Evolutionary conservation across 768 basidiomycete genomes (phyloP).

Genomic region (Mycena chlorophos): DNA sequence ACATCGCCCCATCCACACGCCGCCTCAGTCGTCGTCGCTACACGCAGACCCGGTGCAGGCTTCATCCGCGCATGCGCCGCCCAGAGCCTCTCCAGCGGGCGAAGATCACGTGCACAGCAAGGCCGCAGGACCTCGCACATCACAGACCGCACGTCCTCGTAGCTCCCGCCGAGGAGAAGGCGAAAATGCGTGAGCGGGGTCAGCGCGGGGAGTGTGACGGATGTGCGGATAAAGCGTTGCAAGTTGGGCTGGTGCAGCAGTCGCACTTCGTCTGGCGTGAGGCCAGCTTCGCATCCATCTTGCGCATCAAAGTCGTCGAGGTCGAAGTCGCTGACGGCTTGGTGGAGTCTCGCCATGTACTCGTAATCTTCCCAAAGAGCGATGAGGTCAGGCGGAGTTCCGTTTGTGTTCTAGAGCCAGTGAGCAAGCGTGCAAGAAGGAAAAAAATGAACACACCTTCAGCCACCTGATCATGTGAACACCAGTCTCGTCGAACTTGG

Average conservation of each 20-base stretch:
- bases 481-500: slow-evolving; percentile 5
- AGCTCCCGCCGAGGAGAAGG: slow-evolving; percentile 8
- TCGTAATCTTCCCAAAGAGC: slow-evolving; percentile 17
- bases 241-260: slow-evolving; percentile 9
- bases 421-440: neutral
- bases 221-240: slow-evolving; percentile 14
- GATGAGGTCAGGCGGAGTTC: slow-evolving; percentile 8
- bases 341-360: slow-evolving; percentile 18
- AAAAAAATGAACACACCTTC: slow-evolving; percentile 6
- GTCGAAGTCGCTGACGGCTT: slow-evolving; percentile 15
- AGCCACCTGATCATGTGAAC: slow-evolving; percentile 13
- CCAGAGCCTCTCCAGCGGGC: slow-evolving; percentile 11
- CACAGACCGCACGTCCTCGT: slow-evolving; percentile 4
- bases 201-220: slow-evolving; percentile 13
- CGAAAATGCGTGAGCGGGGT: slow-evolving; percentile 18
- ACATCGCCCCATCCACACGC: slow-evolving; percentile 4
- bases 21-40: neutral
- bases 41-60: neutral
- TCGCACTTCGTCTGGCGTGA: neutral
- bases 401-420: slow-evolving; percentile 2
- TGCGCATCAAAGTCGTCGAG: slow-evolving; percentile 9
- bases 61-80: neutral
- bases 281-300: neutral
- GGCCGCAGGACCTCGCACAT: slow-evolving; percentile 12
- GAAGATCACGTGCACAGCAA: slow-evolving; percentile 2